A percentile compares a stretch with the other conserved stretches of the same genome.
phyloP scores from a whole-genome alignment of 306 rosid genomes.

The Sicyos baderoa region DNA sequence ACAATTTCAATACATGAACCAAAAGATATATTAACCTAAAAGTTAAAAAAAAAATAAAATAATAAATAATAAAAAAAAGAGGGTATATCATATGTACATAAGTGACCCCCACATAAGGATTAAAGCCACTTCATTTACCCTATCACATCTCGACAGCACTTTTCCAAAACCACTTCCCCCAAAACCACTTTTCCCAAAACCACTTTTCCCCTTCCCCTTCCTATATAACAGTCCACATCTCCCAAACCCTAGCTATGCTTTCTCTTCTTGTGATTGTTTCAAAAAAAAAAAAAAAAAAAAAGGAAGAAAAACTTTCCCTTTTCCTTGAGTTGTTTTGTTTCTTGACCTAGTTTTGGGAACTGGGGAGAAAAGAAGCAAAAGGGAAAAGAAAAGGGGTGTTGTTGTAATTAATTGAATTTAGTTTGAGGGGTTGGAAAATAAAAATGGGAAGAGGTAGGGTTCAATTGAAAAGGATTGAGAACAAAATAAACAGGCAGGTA shows the following conservation, averaged over 20 bases:
- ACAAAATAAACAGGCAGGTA: slow-evolving; percentile 83
- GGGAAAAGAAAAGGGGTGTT: background rate
- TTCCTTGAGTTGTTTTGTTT: slow-evolving; percentile 7
- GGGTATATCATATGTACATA: background rate
- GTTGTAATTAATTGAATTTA: background rate
- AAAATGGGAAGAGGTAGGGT: slow-evolving; percentile 89
- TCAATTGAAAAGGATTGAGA: slow-evolving; percentile 74
- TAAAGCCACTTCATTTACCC: slow-evolving; percentile 17
- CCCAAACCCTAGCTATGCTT: background rate
- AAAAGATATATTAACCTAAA: background rate
- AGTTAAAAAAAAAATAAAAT: too few species aligned
- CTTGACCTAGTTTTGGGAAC: background rate
- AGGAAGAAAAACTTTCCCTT: background rate
- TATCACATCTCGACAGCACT: slow-evolving; percentile 53
- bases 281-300: too few species aligned
- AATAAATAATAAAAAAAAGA: background rate
- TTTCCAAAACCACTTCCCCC: slow-evolving; percentile 23
- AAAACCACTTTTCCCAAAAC: slow-evolving; percentile 26
- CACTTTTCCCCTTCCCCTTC: slow-evolving; percentile 4
- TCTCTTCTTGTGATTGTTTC: slow-evolving; percentile 18
- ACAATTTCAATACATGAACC: too few species aligned
- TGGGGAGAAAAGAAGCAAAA: background rate
- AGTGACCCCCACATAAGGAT: slow-evolving; percentile 22
- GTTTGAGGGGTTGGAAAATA: background rate
- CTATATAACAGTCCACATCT: slow-evolving; percentile 5